These are phyloP conservation scores for Leccinum imitatum DNA, from an alignment of 768 basidiomycete species.

Conservation along the genomic window DNA sequence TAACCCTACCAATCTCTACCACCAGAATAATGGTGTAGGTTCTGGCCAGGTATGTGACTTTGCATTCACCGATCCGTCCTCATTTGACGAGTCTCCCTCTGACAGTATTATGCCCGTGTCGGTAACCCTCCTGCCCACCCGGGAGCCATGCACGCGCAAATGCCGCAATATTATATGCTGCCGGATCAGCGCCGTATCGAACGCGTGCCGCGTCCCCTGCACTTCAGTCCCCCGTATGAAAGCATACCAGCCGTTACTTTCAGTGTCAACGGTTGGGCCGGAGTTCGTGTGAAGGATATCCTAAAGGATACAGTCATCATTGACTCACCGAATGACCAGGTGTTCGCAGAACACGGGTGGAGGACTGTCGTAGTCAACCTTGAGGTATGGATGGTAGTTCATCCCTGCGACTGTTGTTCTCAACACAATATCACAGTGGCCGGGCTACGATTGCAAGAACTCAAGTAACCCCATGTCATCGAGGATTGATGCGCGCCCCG, in stretches of 20 bases:
- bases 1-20: background rate
- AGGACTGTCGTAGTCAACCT: constrained; percentile 3
- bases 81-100: background rate
- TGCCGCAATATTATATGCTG: constrained; percentile 1
- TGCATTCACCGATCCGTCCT: background rate
- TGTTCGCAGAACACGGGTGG: background rate
- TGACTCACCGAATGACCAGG: background rate
- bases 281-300: constrained; percentile 3
- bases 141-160: background rate
- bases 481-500: background rate
- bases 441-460: background rate
- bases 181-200: constrained; percentile 5
- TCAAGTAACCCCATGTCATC: background rate
- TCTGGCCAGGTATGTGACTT: constrained; percentile 1
- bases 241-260: background rate
- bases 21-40: background rate
- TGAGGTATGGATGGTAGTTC: background rate
- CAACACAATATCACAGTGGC: background rate
- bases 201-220: constrained; percentile 1
- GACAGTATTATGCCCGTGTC: background rate
- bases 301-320: constrained; percentile 2
- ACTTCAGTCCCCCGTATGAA: background rate
- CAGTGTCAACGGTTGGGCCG: background rate
- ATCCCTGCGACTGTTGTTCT: background rate
- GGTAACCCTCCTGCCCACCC: constrained; percentile 1